These are phyloP conservation scores for Pseudogymnoascus sp. DNA, from an alignment of 2,329 filamentous ascomycete species.

Conservation along the genomic window DNA sequence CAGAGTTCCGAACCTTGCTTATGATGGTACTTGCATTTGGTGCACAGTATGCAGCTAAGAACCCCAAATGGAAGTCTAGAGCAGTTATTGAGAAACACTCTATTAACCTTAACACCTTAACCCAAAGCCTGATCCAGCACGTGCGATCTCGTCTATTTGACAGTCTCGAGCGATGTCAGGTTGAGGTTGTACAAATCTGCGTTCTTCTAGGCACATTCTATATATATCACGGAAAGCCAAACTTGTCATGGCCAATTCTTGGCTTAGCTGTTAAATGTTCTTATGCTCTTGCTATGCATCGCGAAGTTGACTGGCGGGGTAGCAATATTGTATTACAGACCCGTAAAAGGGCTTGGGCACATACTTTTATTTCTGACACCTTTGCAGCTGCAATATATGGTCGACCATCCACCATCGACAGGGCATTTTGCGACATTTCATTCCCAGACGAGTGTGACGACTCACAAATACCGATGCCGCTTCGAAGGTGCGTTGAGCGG, in stretches of 20 bases:
- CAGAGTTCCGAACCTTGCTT: not conserved
- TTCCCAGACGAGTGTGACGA: constrained; percentile 23
- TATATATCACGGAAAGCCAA: constrained; percentile 29
- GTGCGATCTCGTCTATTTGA: not conserved
- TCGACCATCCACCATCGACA: constrained; percentile 23
- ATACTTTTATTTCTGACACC: constrained; percentile 23
- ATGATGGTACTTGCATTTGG: constrained; percentile 20
- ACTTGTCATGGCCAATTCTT: constrained; percentile 32
- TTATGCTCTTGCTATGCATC: constrained; percentile 29
- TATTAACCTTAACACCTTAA: not conserved
- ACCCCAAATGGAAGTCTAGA: not conserved
- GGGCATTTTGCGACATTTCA: constrained; percentile 21
- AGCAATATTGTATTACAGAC: constrained; percentile 15
- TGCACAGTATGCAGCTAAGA: constrained; percentile 17
- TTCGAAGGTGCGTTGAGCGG: not conserved
- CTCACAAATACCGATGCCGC: constrained; percentile 9
- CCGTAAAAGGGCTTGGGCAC: constrained; percentile 26
- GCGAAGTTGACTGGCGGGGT: not conserved
- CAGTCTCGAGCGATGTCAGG: not conserved
- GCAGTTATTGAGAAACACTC: constrained; percentile 3
- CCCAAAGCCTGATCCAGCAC: not conserved
- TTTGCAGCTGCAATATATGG: constrained; percentile 27
- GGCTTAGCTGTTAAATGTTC: constrained; percentile 30
- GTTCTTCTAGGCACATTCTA: constrained; percentile 31
- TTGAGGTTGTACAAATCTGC: constrained; percentile 30